A percentile compares a stretch with the other conserved stretches of the same genome.
Evolutionary conservation across 805 yeast genomes (phyloP).

Genomic region (Candida sphagnicola): DNA sequence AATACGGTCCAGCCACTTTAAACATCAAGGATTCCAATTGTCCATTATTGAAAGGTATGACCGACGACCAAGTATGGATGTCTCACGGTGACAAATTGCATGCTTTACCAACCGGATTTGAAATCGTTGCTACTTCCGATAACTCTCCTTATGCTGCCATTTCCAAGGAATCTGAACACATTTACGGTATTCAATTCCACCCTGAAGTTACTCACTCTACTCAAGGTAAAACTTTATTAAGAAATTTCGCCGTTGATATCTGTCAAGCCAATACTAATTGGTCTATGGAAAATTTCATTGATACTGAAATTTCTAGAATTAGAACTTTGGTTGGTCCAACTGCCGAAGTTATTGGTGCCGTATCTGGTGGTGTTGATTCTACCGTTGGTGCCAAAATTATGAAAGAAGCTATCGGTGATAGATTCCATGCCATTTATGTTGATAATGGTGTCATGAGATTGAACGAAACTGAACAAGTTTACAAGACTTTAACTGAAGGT

Average conservation of each 20-base stretch:
- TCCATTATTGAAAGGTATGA: conserved; percentile 81
- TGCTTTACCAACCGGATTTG: conserved; percentile 85
- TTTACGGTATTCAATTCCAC: conserved; percentile 97
- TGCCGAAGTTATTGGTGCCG: conserved; percentile 99
- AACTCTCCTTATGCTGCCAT: conserved; percentile 97
- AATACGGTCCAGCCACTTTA: conserved; percentile 94
- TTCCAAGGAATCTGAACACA: conserved; percentile 64
- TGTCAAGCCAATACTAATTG: conserved; percentile 87
- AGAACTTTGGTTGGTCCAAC: conserved; percentile 90
- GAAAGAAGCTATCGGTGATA: conserved; percentile 97
- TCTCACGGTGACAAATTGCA: conserved; percentile 96
- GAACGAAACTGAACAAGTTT: conserved; percentile 86
- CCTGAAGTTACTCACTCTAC: conserved; percentile 98
- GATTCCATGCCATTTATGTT: conserved; percentile 97
- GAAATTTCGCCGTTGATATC: conserved; percentile 89
- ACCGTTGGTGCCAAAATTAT: conserved; percentile 98
- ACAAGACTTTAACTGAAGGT: conserved; percentile 86
- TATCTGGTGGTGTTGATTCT: conserved; percentile 98
- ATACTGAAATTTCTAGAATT: conserved; percentile 92
- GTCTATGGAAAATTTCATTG: conserved; percentile 98
- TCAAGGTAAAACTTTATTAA: conserved; percentile 81
- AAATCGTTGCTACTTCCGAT: conserved; percentile 82
- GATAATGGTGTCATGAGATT: conserved; percentile 97
- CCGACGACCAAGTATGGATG: conserved; percentile 98
- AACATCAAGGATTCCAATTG: conserved; percentile 64